Conservation (phyloP, 805 yeast genomes). For the Starmerella riodocensis region DNA sequence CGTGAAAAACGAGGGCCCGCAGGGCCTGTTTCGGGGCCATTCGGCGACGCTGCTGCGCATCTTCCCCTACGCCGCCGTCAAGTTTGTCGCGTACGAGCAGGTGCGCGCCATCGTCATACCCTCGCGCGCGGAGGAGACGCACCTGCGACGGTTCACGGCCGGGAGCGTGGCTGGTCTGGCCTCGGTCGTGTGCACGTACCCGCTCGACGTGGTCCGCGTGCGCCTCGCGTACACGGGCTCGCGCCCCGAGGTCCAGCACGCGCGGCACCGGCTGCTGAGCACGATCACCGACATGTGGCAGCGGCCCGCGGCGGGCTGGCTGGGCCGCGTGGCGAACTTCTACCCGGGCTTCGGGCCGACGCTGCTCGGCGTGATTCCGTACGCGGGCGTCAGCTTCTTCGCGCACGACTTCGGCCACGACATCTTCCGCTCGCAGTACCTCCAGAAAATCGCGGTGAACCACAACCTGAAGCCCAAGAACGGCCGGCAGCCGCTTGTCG, state of each 20-base stretch:
- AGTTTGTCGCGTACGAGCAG: conserved; percentile 93
- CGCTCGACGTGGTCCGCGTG: conserved; percentile 80
- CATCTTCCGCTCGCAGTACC: conserved; percentile 47
- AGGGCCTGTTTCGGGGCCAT: conserved; percentile 89
- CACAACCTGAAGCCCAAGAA: conserved; percentile 7
- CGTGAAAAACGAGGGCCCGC: conserved; percentile 51
- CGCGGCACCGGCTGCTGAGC: conserved; percentile 22
- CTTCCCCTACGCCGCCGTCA: conserved; percentile 94
- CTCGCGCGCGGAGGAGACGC: conserved; percentile 59
- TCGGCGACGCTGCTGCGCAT: conserved; percentile 82
- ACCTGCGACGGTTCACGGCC: conserved; percentile 62
- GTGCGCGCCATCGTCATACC: conserved; percentile 71
- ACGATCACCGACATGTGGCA: conserved; percentile 25
- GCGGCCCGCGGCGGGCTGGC: conserved; percentile 14
- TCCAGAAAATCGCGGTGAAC: conserved; percentile 37
- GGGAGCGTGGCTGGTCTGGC: conserved; percentile 85
- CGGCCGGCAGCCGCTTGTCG: conserved; percentile 51
- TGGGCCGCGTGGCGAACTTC: conserved; percentile 39
- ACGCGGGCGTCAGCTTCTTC: conserved; percentile 94
- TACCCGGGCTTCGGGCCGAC: conserved; percentile 94
- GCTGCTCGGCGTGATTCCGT: conserved; percentile 88
- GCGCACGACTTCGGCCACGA: conserved; percentile 90
- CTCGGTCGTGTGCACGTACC: conserved; percentile 81
- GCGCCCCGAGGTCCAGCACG: conserved; percentile 29
- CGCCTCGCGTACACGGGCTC: conserved; percentile 61